Base-by-base conservation (phyloP, 192 early-diverging fungal species). In the Gaertneriomyces semiglobifer region DNA sequence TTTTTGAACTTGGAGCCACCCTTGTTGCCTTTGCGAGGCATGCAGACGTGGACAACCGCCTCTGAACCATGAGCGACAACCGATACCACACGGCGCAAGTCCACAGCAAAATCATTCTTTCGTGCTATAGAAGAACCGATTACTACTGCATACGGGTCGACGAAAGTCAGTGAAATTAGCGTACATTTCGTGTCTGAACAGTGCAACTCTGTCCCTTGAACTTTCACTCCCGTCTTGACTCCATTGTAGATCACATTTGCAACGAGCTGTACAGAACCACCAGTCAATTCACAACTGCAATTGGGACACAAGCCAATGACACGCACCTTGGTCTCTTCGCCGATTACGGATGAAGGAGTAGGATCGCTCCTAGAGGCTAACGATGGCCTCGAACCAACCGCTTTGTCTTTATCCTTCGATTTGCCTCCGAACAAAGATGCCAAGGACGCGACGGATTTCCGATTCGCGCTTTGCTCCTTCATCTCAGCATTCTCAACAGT, bases 1-100 rank as follows among this genome's bases (percentile, higher is more conserved):
- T 75, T 66, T 48, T 78, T 79, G 46, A 81, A 73, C 60, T 83
- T 77, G 16, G 74, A 77, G 1, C 81, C 81, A 5, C 60, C 41
- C 45, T 75, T 73, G 2, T 66, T 66, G 48, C 75, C 76, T 39
- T 78, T 70, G 5, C 77, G 68, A 14, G 67, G 48, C 7, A 62
- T 65, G 58, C 81, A 83, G 12, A 73, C 73, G 44, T 70, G 42
- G 44, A 77, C 8, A 3, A 58, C 63, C 9, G 70, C 75, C 14
- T 74, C 77, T 4, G 54, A 66, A 7, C 66, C 66, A 16, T 48
- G 45, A 7, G 42, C 18, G 40, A 68, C 55, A 5, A 73, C 70
- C 18, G 71, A 68, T 7, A 83, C 52, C 8, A 83, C 63, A 19
- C 79, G 58, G 9, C 70, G 47, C 6, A 79, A 48, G 12, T 77